Evolutionary conservation across 2,329 filamentous ascomycete species (phyloP).

Genomic region (Zarea fungicola): DNA sequence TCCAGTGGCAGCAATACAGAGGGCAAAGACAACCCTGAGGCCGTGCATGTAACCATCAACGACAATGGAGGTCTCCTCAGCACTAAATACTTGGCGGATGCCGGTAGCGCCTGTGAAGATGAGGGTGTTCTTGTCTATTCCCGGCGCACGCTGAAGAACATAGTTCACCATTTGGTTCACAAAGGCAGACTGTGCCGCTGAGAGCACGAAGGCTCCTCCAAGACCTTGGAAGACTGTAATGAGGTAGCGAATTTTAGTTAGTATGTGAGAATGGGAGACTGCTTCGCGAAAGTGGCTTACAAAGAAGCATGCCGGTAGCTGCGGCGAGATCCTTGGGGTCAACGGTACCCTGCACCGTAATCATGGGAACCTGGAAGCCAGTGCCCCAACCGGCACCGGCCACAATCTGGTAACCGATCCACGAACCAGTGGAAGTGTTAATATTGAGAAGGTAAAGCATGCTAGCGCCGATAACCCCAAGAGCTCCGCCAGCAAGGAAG

Average conservation of each 20-base stretch:
- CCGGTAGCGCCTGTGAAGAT: slow-evolving; percentile 47
- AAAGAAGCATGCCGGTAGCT: slow-evolving; percentile 43
- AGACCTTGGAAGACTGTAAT: slow-evolving; percentile 41
- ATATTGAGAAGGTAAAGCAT: slow-evolving; percentile 37
- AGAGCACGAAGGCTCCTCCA: slow-evolving; percentile 46
- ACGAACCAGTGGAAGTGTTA: slow-evolving; percentile 34
- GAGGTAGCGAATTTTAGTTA: slow-evolving; percentile 15
- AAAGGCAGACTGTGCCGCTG: slow-evolving; percentile 43
- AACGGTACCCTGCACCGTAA: slow-evolving; percentile 40
- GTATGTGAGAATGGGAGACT: background rate
- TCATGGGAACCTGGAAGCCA: slow-evolving; percentile 46
- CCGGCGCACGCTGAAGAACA: slow-evolving; percentile 30
- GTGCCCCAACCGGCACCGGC: slow-evolving; percentile 43
- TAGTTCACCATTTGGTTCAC: slow-evolving; percentile 37
- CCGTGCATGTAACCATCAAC: slow-evolving; percentile 58
- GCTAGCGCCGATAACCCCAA: slow-evolving; percentile 39
- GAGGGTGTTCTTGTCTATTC: slow-evolving; percentile 31
- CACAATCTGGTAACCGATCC: slow-evolving; percentile 51
- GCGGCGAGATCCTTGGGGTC: slow-evolving; percentile 38
- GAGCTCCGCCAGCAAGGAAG: slow-evolving; percentile 38
- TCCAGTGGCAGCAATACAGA: slow-evolving; percentile 45
- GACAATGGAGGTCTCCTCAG: slow-evolving; percentile 46
- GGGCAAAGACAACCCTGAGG: slow-evolving; percentile 58
- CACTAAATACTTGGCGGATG: slow-evolving; percentile 46
- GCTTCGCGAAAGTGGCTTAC: slow-evolving; percentile 21